A percentile compares a stretch with the other conserved stretches of the same genome.
Conservation (phyloP, 371 early-diverging fungal species). For the Pancytospora philotis region DNA sequence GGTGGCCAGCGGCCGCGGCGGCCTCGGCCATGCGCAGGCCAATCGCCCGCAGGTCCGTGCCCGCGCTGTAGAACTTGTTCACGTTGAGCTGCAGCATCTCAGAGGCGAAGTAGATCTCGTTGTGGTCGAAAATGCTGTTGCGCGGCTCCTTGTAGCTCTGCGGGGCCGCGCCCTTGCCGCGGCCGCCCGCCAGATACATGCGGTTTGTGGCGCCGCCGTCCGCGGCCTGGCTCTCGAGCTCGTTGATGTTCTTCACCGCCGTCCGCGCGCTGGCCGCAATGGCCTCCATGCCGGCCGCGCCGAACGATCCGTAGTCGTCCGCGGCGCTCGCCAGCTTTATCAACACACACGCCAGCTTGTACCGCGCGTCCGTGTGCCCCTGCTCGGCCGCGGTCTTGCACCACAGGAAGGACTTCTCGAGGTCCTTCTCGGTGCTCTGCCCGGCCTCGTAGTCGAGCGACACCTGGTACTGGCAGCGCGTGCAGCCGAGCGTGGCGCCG, state of each 20-base stretch:
- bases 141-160: neutral
- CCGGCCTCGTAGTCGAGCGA: slow-evolving; percentile 51
- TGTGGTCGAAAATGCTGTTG: neutral
- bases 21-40: slow-evolving; percentile 35
- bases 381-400: slow-evolving; percentile 49
- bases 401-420: slow-evolving; percentile 44
- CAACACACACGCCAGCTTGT: slow-evolving; percentile 28
- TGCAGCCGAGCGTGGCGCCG: slow-evolving; percentile 55
- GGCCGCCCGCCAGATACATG: neutral
- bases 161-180: neutral
- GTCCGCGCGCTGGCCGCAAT: neutral
- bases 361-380: slow-evolving; percentile 51
- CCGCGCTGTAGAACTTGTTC: neutral
- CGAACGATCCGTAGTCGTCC: too few species aligned
- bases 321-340: slow-evolving; percentile 10
- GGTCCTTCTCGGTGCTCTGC: slow-evolving; percentile 24
- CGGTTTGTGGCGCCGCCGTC: neutral
- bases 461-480: slow-evolving; percentile 50
- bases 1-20: slow-evolving; percentile 42
- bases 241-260: neutral
- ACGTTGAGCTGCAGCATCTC: neutral
- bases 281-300: neutral
- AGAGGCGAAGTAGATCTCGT: neutral
- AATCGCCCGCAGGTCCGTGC: slow-evolving; percentile 8
- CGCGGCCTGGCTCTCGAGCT: neutral